phyloP scores from a whole-genome alignment of 2,329 filamentous ascomycete genomes.

The Elsinoe australis region DNA sequence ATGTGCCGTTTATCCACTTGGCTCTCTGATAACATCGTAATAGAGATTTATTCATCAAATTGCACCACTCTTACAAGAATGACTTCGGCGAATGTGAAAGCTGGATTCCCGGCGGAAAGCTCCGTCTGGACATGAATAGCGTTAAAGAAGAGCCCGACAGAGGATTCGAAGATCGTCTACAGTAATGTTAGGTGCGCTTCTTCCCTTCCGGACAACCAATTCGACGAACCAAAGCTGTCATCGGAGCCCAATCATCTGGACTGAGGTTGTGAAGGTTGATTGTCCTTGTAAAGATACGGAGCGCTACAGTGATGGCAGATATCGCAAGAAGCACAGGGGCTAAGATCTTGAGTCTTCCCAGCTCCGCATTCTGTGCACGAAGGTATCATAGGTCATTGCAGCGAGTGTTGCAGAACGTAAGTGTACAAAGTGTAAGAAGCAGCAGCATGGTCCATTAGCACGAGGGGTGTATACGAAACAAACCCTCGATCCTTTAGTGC shows the following conservation, averaged over 20 bases:
- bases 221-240: neutral
- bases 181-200: neutral
- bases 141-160: neutral
- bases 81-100: neutral
- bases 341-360: neutral
- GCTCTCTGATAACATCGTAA: neutral
- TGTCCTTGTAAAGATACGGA: neutral
- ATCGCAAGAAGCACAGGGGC: neutral
- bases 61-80: neutral
- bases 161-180: neutral
- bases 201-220: neutral
- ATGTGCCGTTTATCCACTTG: neutral
- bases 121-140: neutral
- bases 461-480: no score
- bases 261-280: neutral
- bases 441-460: no score
- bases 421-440: no score
- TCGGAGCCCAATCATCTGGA: neutral
- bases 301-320: neutral
- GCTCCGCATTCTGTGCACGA: neutral
- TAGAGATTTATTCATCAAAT: neutral
- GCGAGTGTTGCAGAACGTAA: no score
- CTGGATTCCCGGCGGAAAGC: neutral
- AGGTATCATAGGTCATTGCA: no score
- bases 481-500: no score